Evolutionary conservation across 2,329 filamentous ascomycete species (phyloP).

Genomic region (Claviceps sp.): DNA sequence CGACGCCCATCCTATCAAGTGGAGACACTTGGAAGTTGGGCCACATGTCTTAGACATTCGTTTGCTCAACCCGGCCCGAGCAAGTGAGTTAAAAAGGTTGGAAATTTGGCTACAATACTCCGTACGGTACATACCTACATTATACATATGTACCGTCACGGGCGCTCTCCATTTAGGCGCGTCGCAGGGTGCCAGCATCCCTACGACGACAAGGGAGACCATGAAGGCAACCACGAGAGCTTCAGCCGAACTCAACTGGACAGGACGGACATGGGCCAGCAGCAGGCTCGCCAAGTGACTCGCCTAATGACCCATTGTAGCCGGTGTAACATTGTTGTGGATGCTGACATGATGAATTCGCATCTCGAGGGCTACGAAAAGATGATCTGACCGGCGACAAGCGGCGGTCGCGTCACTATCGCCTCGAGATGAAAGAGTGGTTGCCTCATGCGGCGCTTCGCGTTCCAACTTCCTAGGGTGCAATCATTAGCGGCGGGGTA

Average conservation of each 20-base stretch:
- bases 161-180: background rate
- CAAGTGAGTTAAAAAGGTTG: background rate
- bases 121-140: too few relatives aligned
- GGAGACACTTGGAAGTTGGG: background rate
- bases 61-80: background rate
- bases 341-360: background rate
- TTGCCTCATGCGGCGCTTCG: too few relatives aligned
- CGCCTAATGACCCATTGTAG: background rate
- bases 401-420: background rate
- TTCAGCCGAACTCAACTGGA: background rate
- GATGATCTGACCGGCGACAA: background rate
- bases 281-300: background rate
- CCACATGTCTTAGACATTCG: background rate
- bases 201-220: background rate
- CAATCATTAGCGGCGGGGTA: background rate
- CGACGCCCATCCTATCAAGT: constrained; percentile 1
- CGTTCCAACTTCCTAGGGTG: background rate
- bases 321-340: background rate
- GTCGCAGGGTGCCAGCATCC: background rate
- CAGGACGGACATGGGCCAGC: background rate
- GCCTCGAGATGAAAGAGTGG: too few relatives aligned
- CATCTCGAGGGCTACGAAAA: background rate
- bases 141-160: background rate
- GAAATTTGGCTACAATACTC: background rate
- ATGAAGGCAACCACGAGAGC: background rate